phyloP scores from a whole-genome alignment of 2,329 filamentous ascomycete genomes.

The Rugonectria rugulosa region DNA sequence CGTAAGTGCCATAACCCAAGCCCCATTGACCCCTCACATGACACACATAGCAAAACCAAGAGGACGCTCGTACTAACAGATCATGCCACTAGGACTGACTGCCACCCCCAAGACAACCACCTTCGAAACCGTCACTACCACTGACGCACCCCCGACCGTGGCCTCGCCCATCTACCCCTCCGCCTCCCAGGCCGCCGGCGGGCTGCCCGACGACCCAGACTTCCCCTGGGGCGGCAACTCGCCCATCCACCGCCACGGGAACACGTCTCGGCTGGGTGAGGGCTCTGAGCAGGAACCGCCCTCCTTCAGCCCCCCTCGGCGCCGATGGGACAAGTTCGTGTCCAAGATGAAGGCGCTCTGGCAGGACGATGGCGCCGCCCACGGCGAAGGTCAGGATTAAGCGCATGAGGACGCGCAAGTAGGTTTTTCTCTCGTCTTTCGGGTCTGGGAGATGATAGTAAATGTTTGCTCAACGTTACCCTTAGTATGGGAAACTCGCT shows the following conservation, averaged over 20 bases:
- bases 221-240: conserved; percentile 48
- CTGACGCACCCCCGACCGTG: conserved; percentile 10
- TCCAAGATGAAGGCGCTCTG: conserved; percentile 11
- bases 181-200: conserved; percentile 28
- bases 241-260: conserved; percentile 46
- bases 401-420: no score
- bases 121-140: conserved; percentile 31
- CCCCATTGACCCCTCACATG: no score
- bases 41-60: no score
- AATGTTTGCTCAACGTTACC: no score
- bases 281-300: conserved; percentile 25
- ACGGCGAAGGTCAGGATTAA: neutral
- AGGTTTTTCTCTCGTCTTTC: no score
- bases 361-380: neutral
- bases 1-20: conserved; percentile 30
- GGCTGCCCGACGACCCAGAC: conserved; percentile 42
- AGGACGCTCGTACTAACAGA: no score
- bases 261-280: conserved; percentile 37
- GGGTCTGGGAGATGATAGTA: no score
- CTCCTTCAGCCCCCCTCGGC: conserved; percentile 16
- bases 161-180: conserved; percentile 23
- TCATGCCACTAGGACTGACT: no score
- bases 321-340: conserved; percentile 21
- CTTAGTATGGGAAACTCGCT: no score
- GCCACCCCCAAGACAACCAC: conserved; percentile 35